These are phyloP conservation scores for Malania oleifera DNA, from an alignment of 164 flowering plant species.

Conservation along the genomic window DNA sequence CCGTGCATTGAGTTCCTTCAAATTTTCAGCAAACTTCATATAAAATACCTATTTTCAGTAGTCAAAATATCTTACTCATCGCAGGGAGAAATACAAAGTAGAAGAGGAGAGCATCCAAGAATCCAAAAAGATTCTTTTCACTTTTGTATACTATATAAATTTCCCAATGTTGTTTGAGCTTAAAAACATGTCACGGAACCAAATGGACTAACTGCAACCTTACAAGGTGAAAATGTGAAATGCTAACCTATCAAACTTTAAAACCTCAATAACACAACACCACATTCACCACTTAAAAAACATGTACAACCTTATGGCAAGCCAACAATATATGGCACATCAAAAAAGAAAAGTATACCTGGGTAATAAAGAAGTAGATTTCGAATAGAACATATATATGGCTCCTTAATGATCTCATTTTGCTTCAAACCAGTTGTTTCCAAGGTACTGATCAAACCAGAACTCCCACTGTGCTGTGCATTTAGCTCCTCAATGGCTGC, in stretches of 20 bases:
- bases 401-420: slow-evolving; percentile 47
- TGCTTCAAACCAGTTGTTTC: slow-evolving; percentile 36
- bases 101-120: too few species aligned
- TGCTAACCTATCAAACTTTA: background rate
- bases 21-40: too few species aligned
- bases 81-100: too few species aligned
- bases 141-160: too few species aligned
- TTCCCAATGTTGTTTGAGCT: too few species aligned
- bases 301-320: background rate
- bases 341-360: slow-evolving; percentile 34
- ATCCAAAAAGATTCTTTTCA: too few species aligned
- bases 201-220: too few species aligned
- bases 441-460: slow-evolving; percentile 12
- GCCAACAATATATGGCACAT: background rate
- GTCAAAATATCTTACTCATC: too few species aligned
- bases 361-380: slow-evolving; percentile 70
- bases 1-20: too few species aligned
- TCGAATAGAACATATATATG: slow-evolving; percentile 37
- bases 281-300: background rate
- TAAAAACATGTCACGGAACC: too few species aligned
- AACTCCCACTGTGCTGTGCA: slow-evolving; percentile 16
- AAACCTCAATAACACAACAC: background rate
- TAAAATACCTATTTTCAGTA: too few species aligned
- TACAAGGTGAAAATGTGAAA: background rate
- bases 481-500: slow-evolving; percentile 57